Conservation (phyloP, 2,329 filamentous ascomycete species). For the Lasiodiplodia gonubiensis region DNA sequence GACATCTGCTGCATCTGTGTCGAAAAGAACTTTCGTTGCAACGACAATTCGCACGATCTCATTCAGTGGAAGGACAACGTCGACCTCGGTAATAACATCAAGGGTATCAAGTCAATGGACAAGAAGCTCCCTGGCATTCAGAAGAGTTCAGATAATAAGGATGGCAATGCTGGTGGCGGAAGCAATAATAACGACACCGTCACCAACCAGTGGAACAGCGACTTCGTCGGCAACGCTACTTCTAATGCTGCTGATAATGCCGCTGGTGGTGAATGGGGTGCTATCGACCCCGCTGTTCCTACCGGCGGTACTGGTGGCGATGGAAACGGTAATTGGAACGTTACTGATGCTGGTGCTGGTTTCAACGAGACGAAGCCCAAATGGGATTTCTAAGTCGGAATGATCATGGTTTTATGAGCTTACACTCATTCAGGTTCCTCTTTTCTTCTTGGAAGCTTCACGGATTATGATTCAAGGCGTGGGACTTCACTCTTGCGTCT, state of each 20-base stretch:
- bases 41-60: constrained; percentile 1
- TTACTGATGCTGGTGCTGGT: background rate
- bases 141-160: background rate
- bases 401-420: background rate
- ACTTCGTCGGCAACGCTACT: background rate
- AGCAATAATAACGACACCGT: background rate
- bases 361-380: too few species aligned
- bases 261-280: background rate
- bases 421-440: background rate
- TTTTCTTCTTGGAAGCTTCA: background rate
- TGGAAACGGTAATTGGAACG: background rate
- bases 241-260: background rate
- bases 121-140: background rate
- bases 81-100: background rate
- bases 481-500: background rate
- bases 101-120: background rate
- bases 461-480: background rate
- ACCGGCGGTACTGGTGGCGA: too few species aligned
- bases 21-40: constrained; percentile 1
- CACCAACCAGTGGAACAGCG: background rate
- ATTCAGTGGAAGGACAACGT: background rate
- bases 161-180: background rate
- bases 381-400: too few species aligned
- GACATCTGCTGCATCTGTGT: constrained; percentile 16
- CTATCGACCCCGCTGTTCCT: background rate